Evolutionary conservation across 1,139 yeast species (phyloP).

Genomic region (Protomyces arabidopsidicola): DNA sequence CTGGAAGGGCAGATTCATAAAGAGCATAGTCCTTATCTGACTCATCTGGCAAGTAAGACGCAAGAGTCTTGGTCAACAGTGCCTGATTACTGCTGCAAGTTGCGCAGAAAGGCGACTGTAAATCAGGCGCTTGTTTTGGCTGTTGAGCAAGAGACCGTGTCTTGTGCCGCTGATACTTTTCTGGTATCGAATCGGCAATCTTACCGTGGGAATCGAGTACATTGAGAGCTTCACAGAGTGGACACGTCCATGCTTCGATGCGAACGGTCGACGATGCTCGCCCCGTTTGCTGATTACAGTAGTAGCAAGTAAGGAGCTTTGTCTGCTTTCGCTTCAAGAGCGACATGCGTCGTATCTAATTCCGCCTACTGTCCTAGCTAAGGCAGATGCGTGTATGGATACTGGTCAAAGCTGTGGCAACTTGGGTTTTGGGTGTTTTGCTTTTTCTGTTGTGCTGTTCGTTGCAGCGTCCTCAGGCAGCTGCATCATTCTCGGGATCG

Average conservation of each 20-base stretch:
- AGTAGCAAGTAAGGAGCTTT: constrained; percentile 6
- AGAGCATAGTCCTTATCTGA: constrained; percentile 20
- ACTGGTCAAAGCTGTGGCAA: too few relatives aligned
- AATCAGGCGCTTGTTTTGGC: neutral
- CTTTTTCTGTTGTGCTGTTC: too few relatives aligned
- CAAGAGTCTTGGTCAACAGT: constrained; percentile 30
- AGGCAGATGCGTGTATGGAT: too few relatives aligned
- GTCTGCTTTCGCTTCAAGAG: neutral
- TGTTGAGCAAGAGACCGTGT: neutral
- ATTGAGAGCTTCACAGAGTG: constrained; percentile 31
- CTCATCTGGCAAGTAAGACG: constrained; percentile 32
- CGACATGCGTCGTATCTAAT: neutral
- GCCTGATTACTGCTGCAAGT: constrained; percentile 32
- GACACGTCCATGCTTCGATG: constrained; percentile 31
- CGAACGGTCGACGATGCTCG: neutral
- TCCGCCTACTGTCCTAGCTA: too few relatives aligned
- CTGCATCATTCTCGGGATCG: too few relatives aligned
- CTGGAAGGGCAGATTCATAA: constrained; percentile 28
- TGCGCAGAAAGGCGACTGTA: constrained; percentile 32
- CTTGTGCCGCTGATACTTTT: neutral
- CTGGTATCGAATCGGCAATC: constrained; percentile 27
- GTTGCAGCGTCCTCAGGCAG: too few relatives aligned
- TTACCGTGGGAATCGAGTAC: constrained; percentile 27
- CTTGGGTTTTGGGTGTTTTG: too few relatives aligned
- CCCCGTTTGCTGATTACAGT: constrained; percentile 7